Evolutionary conservation across 305 asterid species (phyloP), one percentile per base, ranked within the genome.

Genomic region (Ilex paraguariensis): DNA sequence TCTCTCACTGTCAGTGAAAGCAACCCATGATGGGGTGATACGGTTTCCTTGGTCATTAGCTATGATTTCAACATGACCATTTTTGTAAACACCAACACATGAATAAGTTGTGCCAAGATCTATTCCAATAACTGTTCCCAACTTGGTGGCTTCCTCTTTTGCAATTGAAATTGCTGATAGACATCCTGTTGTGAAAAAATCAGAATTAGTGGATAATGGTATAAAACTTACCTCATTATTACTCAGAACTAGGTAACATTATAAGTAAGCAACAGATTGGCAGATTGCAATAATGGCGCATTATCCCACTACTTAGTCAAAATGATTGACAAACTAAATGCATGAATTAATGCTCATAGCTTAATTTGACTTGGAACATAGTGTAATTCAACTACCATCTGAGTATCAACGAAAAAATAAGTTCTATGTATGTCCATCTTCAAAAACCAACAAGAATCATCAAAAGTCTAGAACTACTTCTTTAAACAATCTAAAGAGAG

Each of bases 81-180:
- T 77, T 57, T 76, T 80, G 68, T 77, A 80, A 64, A 77, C 78
- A 42, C 85, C 82, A 55, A 80, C 85, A 66, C 85, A 69, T 13
- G 85, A 80, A 66, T 80, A 77, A 56, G 83, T 80, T 53, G 85
- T 77, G n/a, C 85, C 85, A 53, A 79, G 77, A 53, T 79, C 85
- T 65, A 80, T 80, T 6, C 85, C 85, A 46, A 80, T 80, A 33
- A 80, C 85, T 5, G 80, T 78, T 50, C 83, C 80, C 60, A 71
- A 64, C 14, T 73, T 71, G 17, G 82, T 36, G 3, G 78, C 82
- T 65, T 77, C 80, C 64, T 80, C 82, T 60, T 80, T 74, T 21
- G 82, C 85, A 15, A 52, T 60, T 52, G 82, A 74, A 68, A 69
- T 66, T 62, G 78, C 74, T 48, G 66, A 71, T 42, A 80, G 63